Evolutionary conservation across 192 early-diverging fungal genomes (phyloP).

Genomic region (Allomyces arbusculus): DNA sequence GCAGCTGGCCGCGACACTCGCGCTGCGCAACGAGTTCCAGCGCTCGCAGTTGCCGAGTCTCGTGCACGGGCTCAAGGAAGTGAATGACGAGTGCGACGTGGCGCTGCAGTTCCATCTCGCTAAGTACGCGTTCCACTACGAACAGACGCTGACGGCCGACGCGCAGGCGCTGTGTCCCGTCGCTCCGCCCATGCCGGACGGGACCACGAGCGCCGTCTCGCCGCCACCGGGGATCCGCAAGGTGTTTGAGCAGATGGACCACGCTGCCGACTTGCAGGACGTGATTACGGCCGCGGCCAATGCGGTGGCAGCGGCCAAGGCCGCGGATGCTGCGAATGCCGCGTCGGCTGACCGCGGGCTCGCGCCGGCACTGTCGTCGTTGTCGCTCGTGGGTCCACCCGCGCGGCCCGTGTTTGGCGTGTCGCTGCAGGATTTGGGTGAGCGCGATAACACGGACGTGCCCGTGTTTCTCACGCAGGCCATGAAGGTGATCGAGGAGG

Average conservation of each 20-base stretch:
- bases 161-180: constrained; percentile 42
- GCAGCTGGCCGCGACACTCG: constrained; percentile 56
- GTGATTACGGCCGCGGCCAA: constrained; percentile 12
- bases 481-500: constrained; percentile 60
- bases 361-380: constrained; percentile 17
- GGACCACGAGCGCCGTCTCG: constrained; percentile 14
- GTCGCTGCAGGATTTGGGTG: constrained; percentile 43
- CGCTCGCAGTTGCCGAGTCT: constrained; percentile 61
- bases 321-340: not conserved
- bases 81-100: constrained; percentile 65
- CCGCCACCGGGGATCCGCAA: not conserved
- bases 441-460: constrained; percentile 46
- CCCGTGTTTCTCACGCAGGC: constrained; percentile 65
- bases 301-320: not conserved
- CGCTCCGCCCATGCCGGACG: constrained; percentile 10
- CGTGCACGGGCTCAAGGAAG: constrained; percentile 47
- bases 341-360: not conserved
- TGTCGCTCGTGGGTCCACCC: constrained; percentile 37
- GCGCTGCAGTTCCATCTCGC: constrained; percentile 57
- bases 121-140: constrained; percentile 61
- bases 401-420: constrained; percentile 65
- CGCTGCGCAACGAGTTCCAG: constrained; percentile 53
- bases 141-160: constrained; percentile 51
- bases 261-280: constrained; percentile 18
- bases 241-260: constrained; percentile 17